Conservation (phyloP, 2,329 filamentous ascomycete species). For the Chaetomiaceae sp. region DNA sequence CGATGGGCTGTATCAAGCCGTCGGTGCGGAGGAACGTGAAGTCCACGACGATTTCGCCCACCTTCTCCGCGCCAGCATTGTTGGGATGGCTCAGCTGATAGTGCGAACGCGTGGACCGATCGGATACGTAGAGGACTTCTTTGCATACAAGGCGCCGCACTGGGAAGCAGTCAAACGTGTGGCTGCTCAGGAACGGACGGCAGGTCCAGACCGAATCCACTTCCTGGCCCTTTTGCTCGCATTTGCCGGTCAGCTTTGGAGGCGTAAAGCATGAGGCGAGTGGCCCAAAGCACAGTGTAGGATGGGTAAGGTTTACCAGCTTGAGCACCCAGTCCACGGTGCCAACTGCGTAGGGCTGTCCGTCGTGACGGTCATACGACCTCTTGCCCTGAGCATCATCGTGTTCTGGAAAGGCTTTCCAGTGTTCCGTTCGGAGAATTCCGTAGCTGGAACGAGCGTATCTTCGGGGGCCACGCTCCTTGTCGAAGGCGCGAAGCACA, state of each 20-base stretch:
- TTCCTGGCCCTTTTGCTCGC: conserved; percentile 5
- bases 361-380: conserved; percentile 15
- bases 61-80: conserved; percentile 20
- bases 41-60: conserved; percentile 25
- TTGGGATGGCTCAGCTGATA: conserved; percentile 17
- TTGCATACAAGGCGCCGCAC: conserved; percentile 15
- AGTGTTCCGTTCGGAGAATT: conserved; percentile 21
- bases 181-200: conserved; percentile 5
- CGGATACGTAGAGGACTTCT: conserved; percentile 20
- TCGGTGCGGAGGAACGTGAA: conserved; percentile 24
- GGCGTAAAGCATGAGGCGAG: not conserved
- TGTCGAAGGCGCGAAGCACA: conserved; percentile 27
- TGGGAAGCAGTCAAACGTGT: conserved; percentile 12
- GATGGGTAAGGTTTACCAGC: conserved; percentile 11
- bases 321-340: conserved; percentile 25
- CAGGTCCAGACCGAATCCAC: conserved; percentile 13
- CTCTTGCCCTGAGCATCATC: conserved; percentile 3
- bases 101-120: conserved; percentile 17
- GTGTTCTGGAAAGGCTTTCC: conserved; percentile 13
- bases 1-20: conserved; percentile 16
- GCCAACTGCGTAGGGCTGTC: conserved; percentile 19
- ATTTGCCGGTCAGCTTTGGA: not conserved
- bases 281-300: not conserved
- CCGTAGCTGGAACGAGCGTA: conserved; percentile 28
- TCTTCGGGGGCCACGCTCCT: conserved; percentile 24